Percentiles rank a stretch among this genome's conserved stretches.
Evolutionary conservation across 164 flowering plant species (phyloP).

Genomic region (grape (Vitis vinifera)): DNA sequence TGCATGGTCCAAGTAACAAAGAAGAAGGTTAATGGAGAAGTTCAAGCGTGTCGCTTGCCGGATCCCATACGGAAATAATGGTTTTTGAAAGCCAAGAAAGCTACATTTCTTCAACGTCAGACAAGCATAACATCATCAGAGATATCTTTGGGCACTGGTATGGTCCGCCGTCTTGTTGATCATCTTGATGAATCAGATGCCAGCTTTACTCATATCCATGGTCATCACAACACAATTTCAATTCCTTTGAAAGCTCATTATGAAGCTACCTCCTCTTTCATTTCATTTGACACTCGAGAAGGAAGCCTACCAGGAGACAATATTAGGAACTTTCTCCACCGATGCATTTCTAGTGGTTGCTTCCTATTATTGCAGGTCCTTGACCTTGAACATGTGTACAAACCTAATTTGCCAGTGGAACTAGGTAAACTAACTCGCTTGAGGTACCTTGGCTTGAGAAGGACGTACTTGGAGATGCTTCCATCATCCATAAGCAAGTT

Average conservation of each 20-base stretch:
- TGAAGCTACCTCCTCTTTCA: too few relatives aligned
- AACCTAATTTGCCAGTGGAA: background rate
- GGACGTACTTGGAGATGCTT: background rate
- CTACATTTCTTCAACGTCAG: background rate
- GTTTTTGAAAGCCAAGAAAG: background rate
- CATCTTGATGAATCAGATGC: too few relatives aligned
- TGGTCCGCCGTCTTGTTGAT: too few relatives aligned
- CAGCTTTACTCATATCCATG: too few relatives aligned
- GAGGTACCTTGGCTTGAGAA: conserved; percentile 7
- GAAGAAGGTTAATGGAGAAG: background rate
- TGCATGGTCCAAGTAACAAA: conserved; percentile 4
- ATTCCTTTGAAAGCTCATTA: too few relatives aligned
- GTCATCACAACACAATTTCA: too few relatives aligned
- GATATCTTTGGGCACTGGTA: too few relatives aligned
- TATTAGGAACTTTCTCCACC: background rate
- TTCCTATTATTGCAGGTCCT: conserved; percentile 5
- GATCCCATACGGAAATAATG: conserved; percentile 13
- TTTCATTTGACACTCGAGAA: too few relatives aligned
- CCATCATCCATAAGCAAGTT: conserved; percentile 9
- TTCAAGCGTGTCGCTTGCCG: conserved; percentile 17
- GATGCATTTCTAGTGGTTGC: background rate
- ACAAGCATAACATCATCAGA: background rate
- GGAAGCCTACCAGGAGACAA: too few relatives aligned
- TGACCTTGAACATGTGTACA: background rate
- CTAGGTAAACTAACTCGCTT: background rate